Conservation (phyloP, 2,329 filamentous ascomycete genomes). For the Clarireedia paspali region DNA sequence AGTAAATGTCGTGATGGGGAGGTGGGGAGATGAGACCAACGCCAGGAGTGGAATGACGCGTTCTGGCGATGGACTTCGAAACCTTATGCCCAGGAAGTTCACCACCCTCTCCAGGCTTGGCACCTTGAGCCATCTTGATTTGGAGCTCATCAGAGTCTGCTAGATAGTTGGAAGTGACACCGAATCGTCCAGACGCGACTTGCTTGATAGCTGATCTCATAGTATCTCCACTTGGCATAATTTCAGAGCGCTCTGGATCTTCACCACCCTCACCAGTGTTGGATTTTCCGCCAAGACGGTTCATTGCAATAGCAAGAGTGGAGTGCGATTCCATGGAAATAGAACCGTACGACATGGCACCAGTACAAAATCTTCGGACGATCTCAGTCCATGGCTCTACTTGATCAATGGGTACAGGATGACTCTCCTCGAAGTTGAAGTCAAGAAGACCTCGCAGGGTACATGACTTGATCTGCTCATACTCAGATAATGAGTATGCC, state of each 20-base stretch:
- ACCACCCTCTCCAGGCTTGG: conserved; percentile 95
- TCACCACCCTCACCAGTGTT: conserved; percentile 98
- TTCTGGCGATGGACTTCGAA: conserved; percentile 85
- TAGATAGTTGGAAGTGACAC: conserved; percentile 90
- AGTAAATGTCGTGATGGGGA: conserved; percentile 97
- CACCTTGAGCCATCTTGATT: conserved; percentile 99
- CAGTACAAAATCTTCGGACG: conserved; percentile 90
- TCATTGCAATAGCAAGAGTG: conserved; percentile 93
- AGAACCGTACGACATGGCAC: conserved; percentile 97
- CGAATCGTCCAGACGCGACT: conserved; percentile 90
- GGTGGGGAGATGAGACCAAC: conserved; percentile 94
- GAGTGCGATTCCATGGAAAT: conserved; percentile 99
- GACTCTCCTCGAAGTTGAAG: conserved; percentile 86
- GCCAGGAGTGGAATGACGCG: conserved; percentile 90
- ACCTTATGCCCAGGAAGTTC: conserved; percentile 97
- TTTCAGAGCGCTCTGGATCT: conserved; percentile 81
- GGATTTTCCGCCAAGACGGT: conserved; percentile 89
- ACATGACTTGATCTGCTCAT: conserved; percentile 94
- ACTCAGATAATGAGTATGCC: conserved; percentile 86
- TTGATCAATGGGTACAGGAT: conserved; percentile 85
- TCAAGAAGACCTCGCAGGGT: conserved; percentile 90
- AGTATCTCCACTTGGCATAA: conserved; percentile 85
- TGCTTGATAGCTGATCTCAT: conserved; percentile 98
- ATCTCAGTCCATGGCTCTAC: conserved; percentile 98
- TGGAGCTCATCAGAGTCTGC: conserved; percentile 93